A percentile compares a stretch with the other conserved stretches of the same genome.
Evolutionary conservation across 1,139 yeast species (phyloP).

Genomic region (Geotrichum candidum): DNA sequence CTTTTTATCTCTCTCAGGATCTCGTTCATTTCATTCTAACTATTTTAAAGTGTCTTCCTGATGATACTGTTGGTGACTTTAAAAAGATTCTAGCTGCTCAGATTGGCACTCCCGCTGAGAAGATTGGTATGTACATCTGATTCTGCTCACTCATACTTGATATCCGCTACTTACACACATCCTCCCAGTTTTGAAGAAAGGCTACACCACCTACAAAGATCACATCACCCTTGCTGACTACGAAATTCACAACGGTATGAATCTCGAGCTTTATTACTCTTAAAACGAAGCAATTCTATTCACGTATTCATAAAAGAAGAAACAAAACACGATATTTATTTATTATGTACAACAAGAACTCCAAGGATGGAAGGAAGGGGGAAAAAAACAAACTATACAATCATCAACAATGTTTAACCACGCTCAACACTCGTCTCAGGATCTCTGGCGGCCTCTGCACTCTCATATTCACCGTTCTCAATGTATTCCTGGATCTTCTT

Average conservation of each 20-base stretch:
- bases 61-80: constrained; percentile 88
- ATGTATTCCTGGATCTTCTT: constrained; percentile 70
- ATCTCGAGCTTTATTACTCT: constrained; percentile 61
- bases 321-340: background rate
- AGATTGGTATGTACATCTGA: constrained; percentile 39
- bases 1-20: background rate
- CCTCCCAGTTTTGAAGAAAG: constrained; percentile 33
- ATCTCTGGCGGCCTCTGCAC: constrained; percentile 26
- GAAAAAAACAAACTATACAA: background rate
- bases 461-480: constrained; percentile 53
- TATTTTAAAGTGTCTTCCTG: constrained; percentile 51
- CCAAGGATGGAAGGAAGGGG: background rate
- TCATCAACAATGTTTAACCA: constrained; percentile 24
- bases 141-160: background rate
- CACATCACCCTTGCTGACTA: constrained; percentile 89
- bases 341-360: constrained; percentile 2
- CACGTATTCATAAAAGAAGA: background rate
- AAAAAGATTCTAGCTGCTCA: constrained; percentile 79
- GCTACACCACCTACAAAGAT: constrained; percentile 72
- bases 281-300: background rate
- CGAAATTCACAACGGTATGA: constrained; percentile 86
- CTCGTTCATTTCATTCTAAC: background rate
- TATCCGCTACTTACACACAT: background rate
- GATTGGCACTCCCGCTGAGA: constrained; percentile 67
- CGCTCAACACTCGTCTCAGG: constrained; percentile 32